A percentile compares a stretch with the other conserved stretches of the same genome.
phyloP scores from a whole-genome alignment of 495 filamentous ascomycete genomes.

The Tricharina praecox region DNA sequence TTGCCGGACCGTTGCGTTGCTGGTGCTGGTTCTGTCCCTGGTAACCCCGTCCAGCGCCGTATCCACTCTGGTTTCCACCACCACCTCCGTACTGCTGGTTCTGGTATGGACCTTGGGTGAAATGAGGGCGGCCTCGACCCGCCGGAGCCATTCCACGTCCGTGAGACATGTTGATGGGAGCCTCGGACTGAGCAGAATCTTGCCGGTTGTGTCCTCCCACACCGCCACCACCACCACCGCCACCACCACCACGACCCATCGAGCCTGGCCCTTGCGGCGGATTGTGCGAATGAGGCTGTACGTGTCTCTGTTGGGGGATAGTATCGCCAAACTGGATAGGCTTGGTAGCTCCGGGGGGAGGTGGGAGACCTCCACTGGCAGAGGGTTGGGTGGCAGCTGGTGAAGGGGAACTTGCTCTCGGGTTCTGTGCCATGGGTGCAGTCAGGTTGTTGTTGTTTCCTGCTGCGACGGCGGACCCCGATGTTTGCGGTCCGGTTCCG shows the following conservation, averaged over 20 bases:
- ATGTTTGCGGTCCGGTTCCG: constrained; percentile 15
- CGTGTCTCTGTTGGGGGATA: constrained; percentile 19
- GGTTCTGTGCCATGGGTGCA: constrained; percentile 25
- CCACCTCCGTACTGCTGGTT: constrained; percentile 11
- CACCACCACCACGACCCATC: constrained; percentile 13
- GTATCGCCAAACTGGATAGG: constrained; percentile 23
- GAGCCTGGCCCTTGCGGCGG: constrained; percentile 13
- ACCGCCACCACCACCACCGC: no score
- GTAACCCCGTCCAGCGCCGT: constrained; percentile 16
- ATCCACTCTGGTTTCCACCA: no score
- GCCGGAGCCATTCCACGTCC: constrained; percentile 14
- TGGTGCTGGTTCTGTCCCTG: constrained; percentile 15
- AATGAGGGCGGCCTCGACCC: constrained; percentile 9
- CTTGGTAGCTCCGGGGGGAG: constrained; percentile 11
- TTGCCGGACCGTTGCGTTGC: constrained; percentile 16
- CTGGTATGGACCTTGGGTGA: no score
- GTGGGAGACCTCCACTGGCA: constrained; percentile 20
- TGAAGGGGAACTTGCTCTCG: constrained; percentile 22
- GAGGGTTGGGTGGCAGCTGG: constrained; percentile 22
- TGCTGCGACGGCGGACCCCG: constrained; percentile 23
- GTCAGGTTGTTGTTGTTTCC: constrained; percentile 25
- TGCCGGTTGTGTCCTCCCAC: constrained; percentile 20
- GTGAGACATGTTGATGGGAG: constrained; percentile 11
- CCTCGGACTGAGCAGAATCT: constrained; percentile 20
- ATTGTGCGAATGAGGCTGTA: constrained; percentile 8